Evolutionary conservation across 768 basidiomycete genomes (phyloP), one percentile per base, ranked within the genome.

Genomic region (Daedaleopsis sinensis): DNA sequence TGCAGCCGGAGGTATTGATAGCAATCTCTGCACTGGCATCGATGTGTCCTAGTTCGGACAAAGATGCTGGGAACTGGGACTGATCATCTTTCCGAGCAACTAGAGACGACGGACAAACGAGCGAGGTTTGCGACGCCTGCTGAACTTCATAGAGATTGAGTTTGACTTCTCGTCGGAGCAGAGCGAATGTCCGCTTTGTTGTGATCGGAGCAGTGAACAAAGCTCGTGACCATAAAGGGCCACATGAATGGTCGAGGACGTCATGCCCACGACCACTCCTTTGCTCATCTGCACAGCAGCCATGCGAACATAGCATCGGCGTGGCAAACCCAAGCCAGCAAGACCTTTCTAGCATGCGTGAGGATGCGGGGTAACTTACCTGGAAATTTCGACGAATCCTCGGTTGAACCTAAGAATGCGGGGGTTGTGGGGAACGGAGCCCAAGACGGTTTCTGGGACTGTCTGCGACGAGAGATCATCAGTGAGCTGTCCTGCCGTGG

Each of bases 371-470:
- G 51, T 24, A 59, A 59, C 58, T 15, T n/a, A 27, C 58, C 44
- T 59, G 62, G 62, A 64, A 64, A 59, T 59, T 36, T 64, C 62
- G 62, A 51, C 49, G 55, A 49, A 59, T 64, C 53, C 50, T 64
- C 62, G 62, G 62, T 19, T 55, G 55, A 59, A 59, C 36, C 16
- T 42, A 7, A 56, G 37, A 43, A 44, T 52, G 57, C 57, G 52
- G 52, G 47, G 61, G n/a, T 23, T 52, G 47, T 27, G 61, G 56
- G 46, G 44, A 43, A 49, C 13, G n/a, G 46, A 23, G 47, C 19
- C 48, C 23, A 44, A 55, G 39, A 18, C 16, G 39, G 39, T 38
- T 54, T 51, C 52, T 43, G 52, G 47, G 51, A 38, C 52, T 9
- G 13, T 32, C 18, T 37, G 35, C 23, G 32, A 32, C 12, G 47